phyloP scores from a whole-genome alignment of 1,284 basidiomycete species.

The Ustilago tritici region DNA sequence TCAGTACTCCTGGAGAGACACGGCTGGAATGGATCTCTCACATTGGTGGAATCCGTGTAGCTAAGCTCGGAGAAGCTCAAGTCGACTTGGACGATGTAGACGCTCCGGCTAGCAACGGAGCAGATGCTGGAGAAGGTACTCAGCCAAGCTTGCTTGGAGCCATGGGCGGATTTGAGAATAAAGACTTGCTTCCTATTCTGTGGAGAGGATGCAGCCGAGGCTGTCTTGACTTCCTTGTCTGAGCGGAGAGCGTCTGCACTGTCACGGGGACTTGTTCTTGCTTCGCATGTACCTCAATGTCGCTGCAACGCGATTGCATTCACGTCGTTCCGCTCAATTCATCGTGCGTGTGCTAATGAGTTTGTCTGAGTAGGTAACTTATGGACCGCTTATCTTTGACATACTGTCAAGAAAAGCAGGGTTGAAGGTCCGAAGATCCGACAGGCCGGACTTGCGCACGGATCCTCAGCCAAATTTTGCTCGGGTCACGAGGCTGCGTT shows the following conservation, averaged over 20 bases:
- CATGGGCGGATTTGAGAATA: constrained; percentile 41
- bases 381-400: constrained; percentile 14
- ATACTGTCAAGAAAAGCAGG: constrained; percentile 1
- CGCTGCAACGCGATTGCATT: background rate
- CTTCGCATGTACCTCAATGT: background rate
- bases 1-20: constrained; percentile 48
- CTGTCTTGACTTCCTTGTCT: constrained; percentile 54
- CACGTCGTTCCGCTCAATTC: background rate
- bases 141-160: constrained; percentile 38
- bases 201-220: constrained; percentile 53
- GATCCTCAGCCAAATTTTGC: constrained; percentile 13
- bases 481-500: constrained; percentile 4
- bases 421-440: constrained; percentile 23
- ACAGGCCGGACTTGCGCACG: constrained; percentile 27
- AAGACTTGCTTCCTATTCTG: constrained; percentile 47
- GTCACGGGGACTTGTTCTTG: background rate
- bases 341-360: background rate
- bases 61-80: constrained; percentile 42
- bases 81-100: constrained; percentile 23
- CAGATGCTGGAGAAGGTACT: background rate
- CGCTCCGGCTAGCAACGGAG: background rate
- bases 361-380: background rate
- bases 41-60: constrained; percentile 61
- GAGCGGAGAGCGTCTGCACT: background rate
- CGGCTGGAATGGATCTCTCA: constrained; percentile 67